Base-by-base conservation (phyloP, 2,329 filamentous ascomycete genomes). In the Paraphaeosphaeria minitans region DNA sequence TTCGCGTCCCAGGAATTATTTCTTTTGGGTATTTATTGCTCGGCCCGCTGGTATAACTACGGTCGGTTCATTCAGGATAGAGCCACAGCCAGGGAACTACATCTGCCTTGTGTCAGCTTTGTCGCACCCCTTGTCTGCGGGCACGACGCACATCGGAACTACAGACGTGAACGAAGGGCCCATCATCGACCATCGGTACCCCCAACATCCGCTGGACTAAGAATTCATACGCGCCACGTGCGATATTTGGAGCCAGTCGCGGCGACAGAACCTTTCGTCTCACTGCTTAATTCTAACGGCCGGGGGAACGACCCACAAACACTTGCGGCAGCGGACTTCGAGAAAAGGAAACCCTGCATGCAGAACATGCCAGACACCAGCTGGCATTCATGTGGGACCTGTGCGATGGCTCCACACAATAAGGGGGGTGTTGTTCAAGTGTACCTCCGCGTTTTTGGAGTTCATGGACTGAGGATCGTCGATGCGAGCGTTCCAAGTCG, bases 321-420 rank as follows among this genome's bases (percentile, higher is more conserved):
- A 19, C 19, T 48, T 19, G 12, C n/a, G 16, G 29, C 14, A 13
- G 27, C 10, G 14, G 57, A 62, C 55, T 48, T 71, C 1, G 61
- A 64, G 0, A 56, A 60, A n/a, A 65, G 63, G 2, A 64, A 64
- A 29, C 37, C 58, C 12, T 59, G 55, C n/a, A 57, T 59, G 8
- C 56, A 51, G 41, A n/a, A 58, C 2, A 55, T 45, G 9, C 41
- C 37, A 16, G 33, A 42, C 1, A 64, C 63, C 3, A 67, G 69
- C 48, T 71, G 62, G 46, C 65, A 74, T 54, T 62, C 68, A 8
- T 54, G 52, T 3, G 61, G 68, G 9, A 66, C 64, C 0, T 67
- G 63, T 31, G 62, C 58, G 16, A 73, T 68, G 69, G 61, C 59
- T 33, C 65, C 64, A 19, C 51, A 50, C 41, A 62, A 69, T 42